These are phyloP conservation scores for Suillus americanus DNA, from an alignment of 768 basidiomycete species.

Conservation along the genomic window DNA sequence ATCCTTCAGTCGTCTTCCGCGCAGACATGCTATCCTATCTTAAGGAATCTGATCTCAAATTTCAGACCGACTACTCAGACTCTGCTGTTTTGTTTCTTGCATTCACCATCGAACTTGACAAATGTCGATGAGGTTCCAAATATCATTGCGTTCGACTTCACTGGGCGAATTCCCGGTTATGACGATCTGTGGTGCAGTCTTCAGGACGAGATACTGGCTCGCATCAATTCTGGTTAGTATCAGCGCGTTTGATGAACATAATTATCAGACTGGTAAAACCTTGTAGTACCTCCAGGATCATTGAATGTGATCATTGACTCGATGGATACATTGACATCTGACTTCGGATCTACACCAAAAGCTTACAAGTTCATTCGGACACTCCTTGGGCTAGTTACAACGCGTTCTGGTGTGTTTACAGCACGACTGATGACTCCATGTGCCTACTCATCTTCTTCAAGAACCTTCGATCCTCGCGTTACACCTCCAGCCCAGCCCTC, in stretches of 20 bases:
- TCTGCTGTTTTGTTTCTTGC: constrained; percentile 58
- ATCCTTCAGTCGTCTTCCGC: constrained; percentile 59
- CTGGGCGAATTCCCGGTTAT: constrained; percentile 55
- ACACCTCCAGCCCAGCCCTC: constrained; percentile 50
- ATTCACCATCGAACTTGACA: constrained; percentile 50
- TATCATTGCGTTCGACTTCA: constrained; percentile 49
- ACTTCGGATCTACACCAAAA: constrained; percentile 53
- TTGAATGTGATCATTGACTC: constrained; percentile 72
- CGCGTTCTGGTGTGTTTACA: constrained; percentile 47
- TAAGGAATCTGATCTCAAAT: constrained; percentile 44
- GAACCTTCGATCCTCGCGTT: constrained; percentile 59
- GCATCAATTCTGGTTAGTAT: constrained; percentile 39
- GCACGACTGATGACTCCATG: not conserved
- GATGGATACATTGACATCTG: constrained; percentile 60
- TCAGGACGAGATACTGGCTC: constrained; percentile 38
- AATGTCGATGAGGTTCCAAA: constrained; percentile 23
- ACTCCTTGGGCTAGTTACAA: constrained; percentile 43
- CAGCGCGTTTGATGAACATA: constrained; percentile 24
- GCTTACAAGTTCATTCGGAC: constrained; percentile 52
- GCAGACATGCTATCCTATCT: constrained; percentile 56
- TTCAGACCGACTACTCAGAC: constrained; percentile 22
- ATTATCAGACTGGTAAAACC: not conserved
- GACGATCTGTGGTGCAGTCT: constrained; percentile 33
- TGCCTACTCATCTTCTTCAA: constrained; percentile 23
- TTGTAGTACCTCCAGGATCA: constrained; percentile 43